Evolutionary conservation across 306 rosid species (phyloP), one percentile per base, ranked within the genome.

Genomic region (Corylus heterophylla): DNA sequence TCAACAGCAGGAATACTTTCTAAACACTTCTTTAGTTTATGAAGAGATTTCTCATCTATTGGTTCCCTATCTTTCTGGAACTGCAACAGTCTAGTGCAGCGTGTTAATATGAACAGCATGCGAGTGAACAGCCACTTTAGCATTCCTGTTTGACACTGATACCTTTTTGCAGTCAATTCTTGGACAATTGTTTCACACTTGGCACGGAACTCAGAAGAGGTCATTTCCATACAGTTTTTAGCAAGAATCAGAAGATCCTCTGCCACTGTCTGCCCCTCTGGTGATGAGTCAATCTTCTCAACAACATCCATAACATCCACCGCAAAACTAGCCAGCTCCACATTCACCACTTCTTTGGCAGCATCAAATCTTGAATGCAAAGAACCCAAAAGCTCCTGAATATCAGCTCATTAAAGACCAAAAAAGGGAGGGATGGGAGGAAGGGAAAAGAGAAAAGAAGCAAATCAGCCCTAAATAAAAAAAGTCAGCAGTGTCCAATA

Each of bases 31-130:
- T 68, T 68, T 18, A 68, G 27, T 68, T 42, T 68, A 18, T 42
- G 14, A 18, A 68, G 51, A 18, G 72, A 68, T 68, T 68, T 68
- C 16, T 18, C 51, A 2, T 68, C 72, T 68, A 68, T 68, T 68
- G 72, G 72, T 42, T 68, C 72, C 72, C 72, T 68, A 68, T 68
- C 72, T 68, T 42, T 68, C 50, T 68, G 72, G 72, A 68, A 68
- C 51, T 68, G 72, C 29, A 68, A 68, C 72, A 68, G 72, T 42
- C 72, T 68, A 68, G 72, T 68, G 51, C 72, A 68, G 12, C 72
- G 72, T 68, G 72, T 68, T 68, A 68, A 68, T 42, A 68, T 68
- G 51, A 68, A 68, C 25, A 68, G 72, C 72, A 68, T 68, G 29
- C 72, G 72, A 10, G 72, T 68, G 25, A 68, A 18, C 29, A 44